Base-by-base conservation (phyloP, 352 stramenopile genomes). In the Globisporangium echinulatum region DNA sequence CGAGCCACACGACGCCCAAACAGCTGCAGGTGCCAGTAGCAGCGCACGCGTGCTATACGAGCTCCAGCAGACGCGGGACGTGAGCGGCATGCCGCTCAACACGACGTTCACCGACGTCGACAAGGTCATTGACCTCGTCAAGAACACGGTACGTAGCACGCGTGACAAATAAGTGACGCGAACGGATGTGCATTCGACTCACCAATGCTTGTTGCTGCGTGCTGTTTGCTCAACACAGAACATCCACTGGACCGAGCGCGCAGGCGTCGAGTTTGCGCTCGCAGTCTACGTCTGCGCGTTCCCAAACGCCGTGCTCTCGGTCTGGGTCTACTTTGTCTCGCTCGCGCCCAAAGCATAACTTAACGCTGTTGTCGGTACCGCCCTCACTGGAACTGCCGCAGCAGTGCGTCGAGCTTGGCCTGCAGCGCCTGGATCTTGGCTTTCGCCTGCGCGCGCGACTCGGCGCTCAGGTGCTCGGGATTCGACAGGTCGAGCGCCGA, bases 301-400 rank as follows among this genome's bases (percentile, higher is more conserved):
- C 59, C 77, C 88, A 9, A 92, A 92, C 64, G 81, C 82, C 50
- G 71, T 98, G 9, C 68, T 97, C 17, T 96, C 84, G 5, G 82
- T 98, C 52, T 98, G 93, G 94, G 76, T 97, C 15, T 98, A 97
- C 76, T 75, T 97, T 13, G 80, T 86, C 53, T 76, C 89, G 11
- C 74, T 96, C 42, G 68, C 70, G 25, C 66, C 69, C 38, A 74
- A 36, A 52, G 25, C 25, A 33, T 61, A 66, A 65, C 19, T 52
- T 59, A 33, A 33, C 25, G 25, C 25, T 33, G 25, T 58, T 40
- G 33, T n/a, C 36, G 7, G 5, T 25, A 47, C 39, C 15, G 38
- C 9, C 36, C 19, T 14, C 51, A 74, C 47, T 87, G 83, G 49
- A 88, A 79, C 63, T 87, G 77, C 50, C 64, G 69, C 58, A 90